These are phyloP conservation scores for Hypocreales sp. DNA, from an alignment of 2,329 filamentous ascomycete genomes.

Conservation along the genomic window DNA sequence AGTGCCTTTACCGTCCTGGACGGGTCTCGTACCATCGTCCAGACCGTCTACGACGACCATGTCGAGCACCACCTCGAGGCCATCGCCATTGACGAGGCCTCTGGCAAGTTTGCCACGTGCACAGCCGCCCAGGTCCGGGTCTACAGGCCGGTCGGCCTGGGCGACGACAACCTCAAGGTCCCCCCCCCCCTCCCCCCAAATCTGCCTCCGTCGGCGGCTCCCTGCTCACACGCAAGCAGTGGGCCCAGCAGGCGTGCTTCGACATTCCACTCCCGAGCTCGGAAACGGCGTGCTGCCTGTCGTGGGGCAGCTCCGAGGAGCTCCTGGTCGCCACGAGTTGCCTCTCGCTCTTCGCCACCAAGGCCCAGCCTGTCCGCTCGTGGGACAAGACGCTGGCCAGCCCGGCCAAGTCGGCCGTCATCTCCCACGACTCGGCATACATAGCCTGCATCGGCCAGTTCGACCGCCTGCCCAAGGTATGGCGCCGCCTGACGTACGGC, in stretches of 20 bases:
- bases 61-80: conserved; percentile 47
- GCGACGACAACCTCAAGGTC: conserved; percentile 62
- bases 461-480: conserved; percentile 81
- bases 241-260: conserved; percentile 49
- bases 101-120: conserved; percentile 73
- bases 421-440: conserved; percentile 77
- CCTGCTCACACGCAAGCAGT: conserved; percentile 25
- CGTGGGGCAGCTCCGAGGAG: conserved; percentile 80
- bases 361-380: conserved; percentile 33
- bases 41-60: conserved; percentile 84
- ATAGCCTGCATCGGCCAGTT: conserved; percentile 68
- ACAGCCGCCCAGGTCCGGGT: conserved; percentile 53
- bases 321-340: conserved; percentile 59
- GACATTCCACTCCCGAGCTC: conserved; percentile 17
- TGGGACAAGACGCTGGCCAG: conserved; percentile 68
- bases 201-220: conserved; percentile 9
- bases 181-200: not conserved
- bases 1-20: conserved; percentile 73
- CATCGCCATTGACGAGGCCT: conserved; percentile 64
- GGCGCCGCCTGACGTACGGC: conserved; percentile 76
- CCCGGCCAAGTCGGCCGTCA: conserved; percentile 54
- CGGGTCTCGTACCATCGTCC: conserved; percentile 58
- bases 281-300: conserved; percentile 37
- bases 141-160: conserved; percentile 59
- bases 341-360: conserved; percentile 51